These are phyloP conservation scores for Lentinula edodes DNA, from an alignment of 768 basidiomycete species.

Conservation along the genomic window DNA sequence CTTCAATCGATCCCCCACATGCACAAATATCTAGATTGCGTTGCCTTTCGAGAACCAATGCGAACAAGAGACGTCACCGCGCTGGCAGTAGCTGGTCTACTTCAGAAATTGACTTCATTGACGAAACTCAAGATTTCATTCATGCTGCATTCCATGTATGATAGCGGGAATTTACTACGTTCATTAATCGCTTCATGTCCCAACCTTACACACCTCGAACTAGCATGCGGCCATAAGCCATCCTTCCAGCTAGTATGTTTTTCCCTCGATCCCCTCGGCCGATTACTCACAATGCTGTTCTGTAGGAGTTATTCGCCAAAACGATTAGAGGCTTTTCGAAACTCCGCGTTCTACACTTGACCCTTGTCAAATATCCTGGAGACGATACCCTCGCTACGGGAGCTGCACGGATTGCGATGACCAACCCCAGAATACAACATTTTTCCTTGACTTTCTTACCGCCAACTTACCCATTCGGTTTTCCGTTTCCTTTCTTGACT, in stretches of 20 bases:
- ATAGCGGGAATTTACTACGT: slow-evolving; percentile 64
- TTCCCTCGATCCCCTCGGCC: not conserved
- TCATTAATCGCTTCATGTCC: slow-evolving; percentile 65
- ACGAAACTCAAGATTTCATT: slow-evolving; percentile 60
- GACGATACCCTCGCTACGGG: slow-evolving; percentile 55
- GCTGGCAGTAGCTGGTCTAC: slow-evolving; percentile 51
- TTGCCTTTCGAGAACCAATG: slow-evolving; percentile 59
- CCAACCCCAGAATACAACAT: slow-evolving; percentile 59
- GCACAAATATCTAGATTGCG: slow-evolving; percentile 43
- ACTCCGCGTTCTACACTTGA: slow-evolving; percentile 55
- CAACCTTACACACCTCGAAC: slow-evolving; percentile 53
- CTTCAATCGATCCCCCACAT: slow-evolving; percentile 55
- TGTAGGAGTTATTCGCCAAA: slow-evolving; percentile 60
- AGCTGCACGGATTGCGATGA: slow-evolving; percentile 56
- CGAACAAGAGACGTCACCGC: slow-evolving; percentile 64
- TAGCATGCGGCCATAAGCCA: slow-evolving; percentile 63
- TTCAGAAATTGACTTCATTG: slow-evolving; percentile 50
- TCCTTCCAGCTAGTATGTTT: slow-evolving; percentile 64
- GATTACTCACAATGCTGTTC: not conserved
- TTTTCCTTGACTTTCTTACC: slow-evolving; percentile 68
- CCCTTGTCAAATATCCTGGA: slow-evolving; percentile 62
- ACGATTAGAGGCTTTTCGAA: slow-evolving; percentile 56
- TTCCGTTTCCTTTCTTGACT: slow-evolving; percentile 38
- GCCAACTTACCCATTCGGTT: slow-evolving; percentile 41
- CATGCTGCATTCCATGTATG: slow-evolving; percentile 67